Evolutionary conservation across 2,329 filamentous ascomycete genomes (phyloP), one percentile per base, ranked within the genome.

Genomic region (Nothomitra cinnamomea): DNA sequence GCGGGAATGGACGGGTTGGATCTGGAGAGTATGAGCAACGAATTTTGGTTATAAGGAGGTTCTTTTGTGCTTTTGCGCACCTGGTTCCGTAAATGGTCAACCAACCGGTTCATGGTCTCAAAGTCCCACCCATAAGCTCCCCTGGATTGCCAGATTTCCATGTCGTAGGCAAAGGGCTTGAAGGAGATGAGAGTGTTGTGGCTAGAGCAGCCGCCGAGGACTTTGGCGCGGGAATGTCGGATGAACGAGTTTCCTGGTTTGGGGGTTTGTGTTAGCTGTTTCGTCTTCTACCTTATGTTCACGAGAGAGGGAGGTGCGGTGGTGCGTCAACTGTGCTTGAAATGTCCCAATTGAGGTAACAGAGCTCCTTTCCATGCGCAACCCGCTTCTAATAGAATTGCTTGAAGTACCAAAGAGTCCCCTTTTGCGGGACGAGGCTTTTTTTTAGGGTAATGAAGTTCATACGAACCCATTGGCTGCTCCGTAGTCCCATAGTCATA

Each of bases 151-250:
- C 88, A 95, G 61, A 85, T 77, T 64, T 86, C 77, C 70, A 85
- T 79, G 68, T 95, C 88, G 67, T 94, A 89, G 67, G 88, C 80
- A 64, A 94, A 94, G 6, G 88, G 87, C 24, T 87, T 80, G 78
- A 94, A 94, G 17, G 85, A 92, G 67, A 95, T 94, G 62, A 94
- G 75, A 19, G 88, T 94, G 71, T 95, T 95, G 76, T 94, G 88
- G 56, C 85, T 90, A 45, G 87, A 94, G 75, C 88, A 95, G 60
- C 88, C 88, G 60, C 88, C 88, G 28, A 95, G 77, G 40, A 95
- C 87, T 73, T 94, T 94, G 58, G 88, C 88, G 57, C 88, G 83
- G 13, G 88, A 94, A 72, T 94, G 88, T 59, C 87, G 82, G 70
- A 95, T 94, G 70, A 87, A 78, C 54, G 85, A 92, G 74, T 95